Base-by-base conservation (phyloP, 2,329 filamentous ascomycete species). In the Phialocephala sp. region DNA sequence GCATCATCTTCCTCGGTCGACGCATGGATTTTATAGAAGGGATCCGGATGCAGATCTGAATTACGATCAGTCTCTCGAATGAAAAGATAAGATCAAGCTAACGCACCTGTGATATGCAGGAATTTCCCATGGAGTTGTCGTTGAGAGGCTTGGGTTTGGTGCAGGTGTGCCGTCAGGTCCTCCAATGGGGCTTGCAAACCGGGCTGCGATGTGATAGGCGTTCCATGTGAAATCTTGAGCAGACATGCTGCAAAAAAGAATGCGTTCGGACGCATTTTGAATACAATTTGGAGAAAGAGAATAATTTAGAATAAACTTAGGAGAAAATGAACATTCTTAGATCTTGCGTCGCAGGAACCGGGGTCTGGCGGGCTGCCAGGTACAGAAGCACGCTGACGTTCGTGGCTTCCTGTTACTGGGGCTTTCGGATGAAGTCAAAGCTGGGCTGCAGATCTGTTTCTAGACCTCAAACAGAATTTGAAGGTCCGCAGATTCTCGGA, bases 21-120 rank as follows among this genome's bases (percentile, higher is more conserved):
- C 12, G 92, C 86, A 77, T 94, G 90, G 8, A 86, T 79, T 78
- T 92, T 89, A 83, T 97, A 99, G 79, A 92, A 91, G 52, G 87
- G 87, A 77, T 99, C 95, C 56, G 93, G 93, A 75, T 99, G 95
- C 72, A 98, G 86, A 80, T 99, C 95, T 97, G 72, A 61, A 64
- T 24, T 64, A 43, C 62, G 27, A 57, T 75, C 60, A 75, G 71
- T 62, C 73, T 67, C 43, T 68, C 65, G 62, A 2, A 22, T 45
- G 35, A 20, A 36, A 65, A 60, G 67, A 71, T 58, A 68, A 77
- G 66, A 50, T 24, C 58, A 18, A 58, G 58, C 62, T 67, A 60
- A 50, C 84, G 68, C 81, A 94, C 92, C 93, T 79, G 93, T 95
- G 72, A 97, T 91, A 79, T 97, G 93, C 75, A 97, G 83, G 80